phyloP scores from a whole-genome alignment of 2,329 filamentous ascomycete genomes.

The Colletotrichum sansevieriae region DNA sequence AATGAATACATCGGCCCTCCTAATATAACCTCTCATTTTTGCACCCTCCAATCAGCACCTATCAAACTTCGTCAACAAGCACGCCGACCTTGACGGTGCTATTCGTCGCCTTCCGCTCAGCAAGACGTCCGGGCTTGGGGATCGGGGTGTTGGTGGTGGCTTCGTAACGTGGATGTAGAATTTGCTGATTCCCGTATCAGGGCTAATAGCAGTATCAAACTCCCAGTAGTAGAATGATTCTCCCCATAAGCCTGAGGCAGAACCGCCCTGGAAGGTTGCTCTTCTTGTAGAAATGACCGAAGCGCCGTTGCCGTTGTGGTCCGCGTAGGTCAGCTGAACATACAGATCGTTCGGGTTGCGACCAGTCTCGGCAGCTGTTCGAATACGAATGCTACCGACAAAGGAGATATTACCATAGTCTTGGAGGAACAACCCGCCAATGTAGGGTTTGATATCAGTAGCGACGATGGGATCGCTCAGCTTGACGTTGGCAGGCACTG shows the following conservation, averaged over 20 bases:
- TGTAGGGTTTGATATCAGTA: slow-evolving; percentile 51
- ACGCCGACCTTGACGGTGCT: too few relatives aligned
- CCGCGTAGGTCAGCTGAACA: slow-evolving; percentile 44
- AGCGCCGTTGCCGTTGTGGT: slow-evolving; percentile 40
- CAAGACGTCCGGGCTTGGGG: too few relatives aligned
- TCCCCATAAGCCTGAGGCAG: slow-evolving; percentile 38
- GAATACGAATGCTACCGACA: slow-evolving; percentile 45
- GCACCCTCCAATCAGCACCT: too few relatives aligned
- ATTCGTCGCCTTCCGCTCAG: too few relatives aligned
- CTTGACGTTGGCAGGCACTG: slow-evolving; percentile 48
- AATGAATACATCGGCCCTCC: too few relatives aligned
- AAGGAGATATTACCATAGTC: slow-evolving; percentile 45
- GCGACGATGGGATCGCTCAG: slow-evolving; percentile 48
- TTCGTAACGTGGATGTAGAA: slow-evolving; percentile 43
- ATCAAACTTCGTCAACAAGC: too few relatives aligned
- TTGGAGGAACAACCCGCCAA: slow-evolving; percentile 46
- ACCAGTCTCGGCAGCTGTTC: slow-evolving; percentile 36
- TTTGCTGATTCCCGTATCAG: slow-evolving; percentile 44
- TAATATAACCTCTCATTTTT: too few relatives aligned
- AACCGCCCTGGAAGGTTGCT: slow-evolving; percentile 42
- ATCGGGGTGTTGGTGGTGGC: too few relatives aligned
- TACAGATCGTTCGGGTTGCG: slow-evolving; percentile 45
- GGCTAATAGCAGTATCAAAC: slow-evolving; percentile 42
- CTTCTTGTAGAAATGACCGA: slow-evolving; percentile 23
- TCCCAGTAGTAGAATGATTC: slow-evolving; percentile 44